A percentile compares a stretch with the other conserved stretches of the same genome.
Evolutionary conservation across 352 stramenopile species (phyloP).

Genomic region (Phytophthora megakarya): DNA sequence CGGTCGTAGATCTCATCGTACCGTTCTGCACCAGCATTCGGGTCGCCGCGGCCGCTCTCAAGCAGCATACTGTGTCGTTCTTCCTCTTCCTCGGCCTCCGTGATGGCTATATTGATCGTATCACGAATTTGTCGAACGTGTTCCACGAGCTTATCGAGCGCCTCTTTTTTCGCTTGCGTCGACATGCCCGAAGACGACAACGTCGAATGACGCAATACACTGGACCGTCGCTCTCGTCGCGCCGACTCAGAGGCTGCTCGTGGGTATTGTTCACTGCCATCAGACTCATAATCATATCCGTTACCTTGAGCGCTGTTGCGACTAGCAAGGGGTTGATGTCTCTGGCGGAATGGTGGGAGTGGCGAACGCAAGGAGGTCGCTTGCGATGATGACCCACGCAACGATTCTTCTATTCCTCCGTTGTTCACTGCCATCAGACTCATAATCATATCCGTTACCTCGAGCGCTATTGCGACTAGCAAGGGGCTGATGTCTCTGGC

Average conservation of each 20-base stretch:
- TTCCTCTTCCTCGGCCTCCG: conserved; percentile 55
- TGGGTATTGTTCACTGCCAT: conserved; percentile 13
- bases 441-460: conserved; percentile 12
- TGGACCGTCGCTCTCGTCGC: conserved; percentile 11
- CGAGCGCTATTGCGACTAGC: conserved; percentile 22
- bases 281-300: conserved; percentile 14
- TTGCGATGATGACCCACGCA: conserved; percentile 14
- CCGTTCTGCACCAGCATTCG: conserved; percentile 29
- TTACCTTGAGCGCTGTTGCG: conserved; percentile 18
- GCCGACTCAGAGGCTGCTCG: conserved; percentile 21
- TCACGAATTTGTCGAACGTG: conserved; percentile 72
- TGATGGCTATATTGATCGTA: conserved; percentile 70
- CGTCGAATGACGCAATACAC: conserved; percentile 33
- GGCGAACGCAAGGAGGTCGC: conserved; percentile 18
- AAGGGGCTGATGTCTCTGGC: conserved; percentile 10
- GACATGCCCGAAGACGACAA: conserved; percentile 41
- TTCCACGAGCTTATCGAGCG: conserved; percentile 59
- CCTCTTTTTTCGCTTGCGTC: conserved; percentile 41
- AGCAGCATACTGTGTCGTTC: conserved; percentile 36
- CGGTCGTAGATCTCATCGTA: conserved; percentile 56
- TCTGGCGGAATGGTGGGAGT: conserved; percentile 30
- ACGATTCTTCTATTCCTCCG: no score
- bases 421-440: conserved; percentile 13
- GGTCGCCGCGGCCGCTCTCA: conserved; percentile 29
- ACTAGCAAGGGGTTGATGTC: conserved; percentile 8